Evolutionary conservation across 2,329 filamentous ascomycete species (phyloP).

Genomic region (Fusarium papillatum): DNA sequence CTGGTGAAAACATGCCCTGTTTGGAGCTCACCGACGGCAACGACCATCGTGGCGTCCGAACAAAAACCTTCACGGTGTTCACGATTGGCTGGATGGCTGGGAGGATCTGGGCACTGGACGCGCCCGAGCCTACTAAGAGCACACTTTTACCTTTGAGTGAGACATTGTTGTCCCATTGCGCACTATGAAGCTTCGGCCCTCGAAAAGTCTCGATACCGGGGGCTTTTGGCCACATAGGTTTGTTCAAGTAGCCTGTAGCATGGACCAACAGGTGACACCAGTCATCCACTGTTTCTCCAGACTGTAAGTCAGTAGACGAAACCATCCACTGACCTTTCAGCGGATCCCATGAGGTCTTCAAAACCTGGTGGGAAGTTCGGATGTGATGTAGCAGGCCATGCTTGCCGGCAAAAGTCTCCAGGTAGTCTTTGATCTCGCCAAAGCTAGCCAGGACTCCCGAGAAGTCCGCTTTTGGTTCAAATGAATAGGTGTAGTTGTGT

Average conservation of each 20-base stretch:
- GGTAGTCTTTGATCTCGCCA: slow-evolving; percentile 7
- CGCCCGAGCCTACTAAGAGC: slow-evolving; percentile 16
- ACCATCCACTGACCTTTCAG: slow-evolving; percentile 12
- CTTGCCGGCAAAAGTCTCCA: slow-evolving; percentile 6
- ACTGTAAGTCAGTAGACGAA: neutral
- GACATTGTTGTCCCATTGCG: slow-evolving; percentile 4
- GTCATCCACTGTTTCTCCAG: neutral
- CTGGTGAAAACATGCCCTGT: neutral
- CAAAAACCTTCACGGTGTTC: slow-evolving; percentile 12
- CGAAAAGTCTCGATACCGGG: slow-evolving; percentile 8
- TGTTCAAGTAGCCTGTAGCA: slow-evolving; percentile 23
- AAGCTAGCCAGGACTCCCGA: slow-evolving; percentile 1
- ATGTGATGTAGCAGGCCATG: slow-evolving; percentile 6
- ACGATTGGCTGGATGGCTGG: slow-evolving; percentile 9
- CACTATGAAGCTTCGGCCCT: slow-evolving; percentile 14
- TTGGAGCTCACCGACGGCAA: slow-evolving; percentile 23
- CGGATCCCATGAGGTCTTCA: slow-evolving; percentile 1
- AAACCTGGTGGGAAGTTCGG: neutral
- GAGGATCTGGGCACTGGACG: slow-evolving; percentile 19
- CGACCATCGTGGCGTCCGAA: slow-evolving; percentile 19
- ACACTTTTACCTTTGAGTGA: slow-evolving; percentile 13
- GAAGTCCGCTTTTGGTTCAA: slow-evolving; percentile 21
- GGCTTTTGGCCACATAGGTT: slow-evolving; percentile 8
- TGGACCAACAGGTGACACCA: slow-evolving; percentile 20
- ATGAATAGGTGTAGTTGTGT: slow-evolving; percentile 20